Evolutionary conservation across 2,329 filamentous ascomycete genomes (phyloP).

Genomic region (Colletotrichum tropicicola): DNA sequence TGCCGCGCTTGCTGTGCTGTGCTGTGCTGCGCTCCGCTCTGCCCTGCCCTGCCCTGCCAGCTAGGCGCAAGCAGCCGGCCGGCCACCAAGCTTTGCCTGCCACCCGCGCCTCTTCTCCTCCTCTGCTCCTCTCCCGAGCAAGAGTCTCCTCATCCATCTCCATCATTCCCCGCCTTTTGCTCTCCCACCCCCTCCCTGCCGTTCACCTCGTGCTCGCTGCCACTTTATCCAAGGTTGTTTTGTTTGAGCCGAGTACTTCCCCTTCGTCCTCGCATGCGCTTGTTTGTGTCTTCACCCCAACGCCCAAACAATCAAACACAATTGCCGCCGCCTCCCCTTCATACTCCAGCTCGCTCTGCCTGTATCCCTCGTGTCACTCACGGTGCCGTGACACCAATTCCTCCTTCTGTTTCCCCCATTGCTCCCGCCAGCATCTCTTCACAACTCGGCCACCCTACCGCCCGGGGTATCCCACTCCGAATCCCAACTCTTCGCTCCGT

Average conservation of each 20-base stretch:
- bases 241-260: slow-evolving; percentile 25
- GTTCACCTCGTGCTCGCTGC: slow-evolving; percentile 32
- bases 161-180: slow-evolving; percentile 33
- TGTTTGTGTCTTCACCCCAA: slow-evolving; percentile 22
- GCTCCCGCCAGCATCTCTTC: background rate
- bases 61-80: too few relatives aligned
- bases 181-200: slow-evolving; percentile 36
- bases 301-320: slow-evolving; percentile 25
- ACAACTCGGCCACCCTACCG: slow-evolving; percentile 1
- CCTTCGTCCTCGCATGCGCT: slow-evolving; percentile 21
- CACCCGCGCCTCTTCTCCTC: slow-evolving; percentile 21
- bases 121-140: slow-evolving; percentile 22
- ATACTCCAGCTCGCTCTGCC: slow-evolving; percentile 16
- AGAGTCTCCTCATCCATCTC: slow-evolving; percentile 31
- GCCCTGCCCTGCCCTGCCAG: background rate
- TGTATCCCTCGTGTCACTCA: slow-evolving; percentile 21
- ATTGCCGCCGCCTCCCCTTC: slow-evolving; percentile 20
- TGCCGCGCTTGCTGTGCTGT: too few relatives aligned
- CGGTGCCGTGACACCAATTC: slow-evolving; percentile 16
- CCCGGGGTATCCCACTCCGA: slow-evolving; percentile 24
- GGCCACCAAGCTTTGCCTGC: too few relatives aligned
- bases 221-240: slow-evolving; percentile 30
- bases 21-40: background rate
- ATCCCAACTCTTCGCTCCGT: slow-evolving; percentile 14
- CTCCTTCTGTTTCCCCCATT: slow-evolving; percentile 5